Conservation (phyloP, 2,329 filamentous ascomycete genomes). For the Monosporascus sp. region DNA sequence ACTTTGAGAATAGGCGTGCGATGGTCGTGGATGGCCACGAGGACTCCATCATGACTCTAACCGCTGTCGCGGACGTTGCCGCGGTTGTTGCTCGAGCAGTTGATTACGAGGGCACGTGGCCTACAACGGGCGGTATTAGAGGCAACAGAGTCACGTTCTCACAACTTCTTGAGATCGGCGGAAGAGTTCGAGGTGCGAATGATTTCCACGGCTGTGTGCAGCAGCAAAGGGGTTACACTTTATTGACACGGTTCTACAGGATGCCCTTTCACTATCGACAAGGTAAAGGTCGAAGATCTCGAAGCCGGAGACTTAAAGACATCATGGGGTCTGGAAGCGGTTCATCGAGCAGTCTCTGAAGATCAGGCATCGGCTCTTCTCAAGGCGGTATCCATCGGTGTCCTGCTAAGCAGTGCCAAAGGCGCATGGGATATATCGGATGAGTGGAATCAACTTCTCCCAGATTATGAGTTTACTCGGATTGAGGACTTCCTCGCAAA, state of each 20-base stretch:
- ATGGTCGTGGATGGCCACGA: constrained; percentile 38
- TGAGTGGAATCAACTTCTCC: constrained; percentile 39
- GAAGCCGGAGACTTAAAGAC: constrained; percentile 34
- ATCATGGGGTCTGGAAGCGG: constrained; percentile 33
- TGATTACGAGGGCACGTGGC: constrained; percentile 40
- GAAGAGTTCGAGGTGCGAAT: constrained; percentile 35
- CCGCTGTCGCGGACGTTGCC: constrained; percentile 38
- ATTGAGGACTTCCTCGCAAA: constrained; percentile 36
- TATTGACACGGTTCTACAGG: constrained; percentile 19
- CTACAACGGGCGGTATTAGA: constrained; percentile 33
- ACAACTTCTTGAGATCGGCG: constrained; percentile 34
- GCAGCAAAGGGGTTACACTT: not conserved
- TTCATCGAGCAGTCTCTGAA: constrained; percentile 26
- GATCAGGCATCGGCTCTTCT: constrained; percentile 29
- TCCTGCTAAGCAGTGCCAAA: constrained; percentile 33
- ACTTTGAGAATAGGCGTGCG: constrained; percentile 36
- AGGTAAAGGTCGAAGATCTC: constrained; percentile 42
- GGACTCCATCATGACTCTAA: constrained; percentile 37
- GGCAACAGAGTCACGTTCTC: constrained; percentile 30
- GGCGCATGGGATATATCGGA: constrained; percentile 39
- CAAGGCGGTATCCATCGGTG: constrained; percentile 34
- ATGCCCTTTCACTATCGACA: constrained; percentile 35
- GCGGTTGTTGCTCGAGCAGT: constrained; percentile 33
- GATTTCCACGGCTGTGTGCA: not conserved
- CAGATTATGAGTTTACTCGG: constrained; percentile 35